Conservation (phyloP, 2,329 filamentous ascomycete genomes). For the Trichoderma sp. region DNA sequence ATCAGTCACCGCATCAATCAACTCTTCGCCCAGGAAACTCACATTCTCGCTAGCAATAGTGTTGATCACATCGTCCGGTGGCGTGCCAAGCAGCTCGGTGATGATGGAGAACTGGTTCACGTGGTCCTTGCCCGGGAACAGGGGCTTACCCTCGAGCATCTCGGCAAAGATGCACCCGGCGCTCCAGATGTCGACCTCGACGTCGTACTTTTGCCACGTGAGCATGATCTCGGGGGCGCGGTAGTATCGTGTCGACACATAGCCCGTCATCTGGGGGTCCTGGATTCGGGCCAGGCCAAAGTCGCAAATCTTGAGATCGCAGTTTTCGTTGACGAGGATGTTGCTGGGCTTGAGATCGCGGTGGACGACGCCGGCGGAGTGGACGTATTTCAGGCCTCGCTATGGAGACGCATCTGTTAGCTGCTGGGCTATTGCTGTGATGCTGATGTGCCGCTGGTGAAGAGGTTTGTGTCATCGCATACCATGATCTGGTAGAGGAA, state of each 20-base stretch:
- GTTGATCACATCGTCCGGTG: conserved; percentile 97
- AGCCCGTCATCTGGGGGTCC: conserved; percentile 99
- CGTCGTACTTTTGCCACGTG: conserved; percentile 99
- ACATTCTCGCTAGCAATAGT: conserved; percentile 98
- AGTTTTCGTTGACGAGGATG: conserved; percentile 99
- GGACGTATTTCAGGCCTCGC: conserved; percentile 98
- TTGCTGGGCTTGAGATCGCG: conserved; percentile 98
- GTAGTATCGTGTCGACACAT: conserved; percentile 98
- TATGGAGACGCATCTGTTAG: conserved; percentile 44
- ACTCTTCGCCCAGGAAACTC: conserved; percentile 41
- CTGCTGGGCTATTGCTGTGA: neutral
- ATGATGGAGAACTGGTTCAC: conserved; percentile 99
- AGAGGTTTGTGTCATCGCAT: conserved; percentile 40
- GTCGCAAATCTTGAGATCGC: conserved; percentile 98
- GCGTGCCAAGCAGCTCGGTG: conserved; percentile 92
- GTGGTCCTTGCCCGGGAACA: conserved; percentile 98
- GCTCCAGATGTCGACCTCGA: conserved; percentile 99
- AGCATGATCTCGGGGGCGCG: conserved; percentile 99
- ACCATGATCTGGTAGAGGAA: conserved; percentile 99
- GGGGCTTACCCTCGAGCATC: conserved; percentile 97
- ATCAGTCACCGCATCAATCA: neutral
- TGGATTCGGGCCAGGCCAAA: conserved; percentile 97
- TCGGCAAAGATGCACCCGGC: conserved; percentile 98
- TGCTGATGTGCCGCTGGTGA: neutral
- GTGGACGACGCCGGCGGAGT: conserved; percentile 96